Base-by-base conservation (phyloP, 768 basidiomycete species). In the Rhizopogon sp. region DNA sequence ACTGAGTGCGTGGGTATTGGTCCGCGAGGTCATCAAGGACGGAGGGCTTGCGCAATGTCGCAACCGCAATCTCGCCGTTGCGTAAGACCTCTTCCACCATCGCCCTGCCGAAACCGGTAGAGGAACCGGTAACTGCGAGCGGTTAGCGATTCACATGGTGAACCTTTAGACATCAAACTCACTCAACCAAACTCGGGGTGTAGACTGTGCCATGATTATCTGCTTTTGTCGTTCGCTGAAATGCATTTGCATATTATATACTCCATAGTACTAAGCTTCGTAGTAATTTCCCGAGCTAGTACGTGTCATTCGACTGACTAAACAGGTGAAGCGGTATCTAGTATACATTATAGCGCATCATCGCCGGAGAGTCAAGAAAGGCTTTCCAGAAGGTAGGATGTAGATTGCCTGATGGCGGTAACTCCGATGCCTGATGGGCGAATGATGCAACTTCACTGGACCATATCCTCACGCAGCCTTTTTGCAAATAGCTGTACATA, bases 81-180 rank as follows among this genome's bases (percentile, higher is more conserved):
- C 56, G 55, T 5, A 69, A 60, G 9, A 58, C 66, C 1, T 68
- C 59, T 20, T 61, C 68, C 20, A 66, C 66, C 16, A 70, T 60
- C 11, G 59, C 53, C 16, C 66, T 66, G 3, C 77, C 76, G 37
- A 79, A 70, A 16, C 76, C 75, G 1, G 72, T 56, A 1, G 72
- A 73, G 3, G 75, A 62, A 40, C 76, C 77, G 16, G 75, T 77
- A 43, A 76, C 79, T 75, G n/a, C 20, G 33, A 40, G n/a, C 3
- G n/a, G n/a, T 17, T 7, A 40, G 39, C 8, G 8, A 17, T 6
- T n/a, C n/a, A 9, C n/a, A 1, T n/a, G 13, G 3, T 16, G 39
- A 6, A 7, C n/a, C n/a, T 25, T 25, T 6, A 40, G 39, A 16
- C 16, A 7, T 40, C n/a, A 7, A 17, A 40, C 39, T 40, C 39